These are phyloP conservation scores for Funneliformis mosseae DNA, from an alignment of 192 early-diverging fungal species.

Conservation along the genomic window DNA sequence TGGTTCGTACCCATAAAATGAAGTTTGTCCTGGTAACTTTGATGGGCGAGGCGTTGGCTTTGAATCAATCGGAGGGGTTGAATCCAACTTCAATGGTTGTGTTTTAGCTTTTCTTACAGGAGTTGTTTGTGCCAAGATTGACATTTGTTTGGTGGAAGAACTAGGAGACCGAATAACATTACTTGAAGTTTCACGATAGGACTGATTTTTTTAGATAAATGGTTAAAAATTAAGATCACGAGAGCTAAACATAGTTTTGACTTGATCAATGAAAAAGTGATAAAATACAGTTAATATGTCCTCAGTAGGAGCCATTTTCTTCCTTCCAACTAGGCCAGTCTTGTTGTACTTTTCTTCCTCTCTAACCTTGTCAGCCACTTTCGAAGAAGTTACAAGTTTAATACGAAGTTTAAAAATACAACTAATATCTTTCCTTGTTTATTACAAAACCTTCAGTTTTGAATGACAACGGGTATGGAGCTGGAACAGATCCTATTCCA, in stretches of 20 bases:
- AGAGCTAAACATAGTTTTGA: background rate
- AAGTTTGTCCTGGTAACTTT: background rate
- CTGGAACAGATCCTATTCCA: background rate
- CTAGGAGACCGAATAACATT: constrained; percentile 1
- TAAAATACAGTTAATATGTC: background rate
- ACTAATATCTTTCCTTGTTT: background rate
- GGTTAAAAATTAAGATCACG: background rate
- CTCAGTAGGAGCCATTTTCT: background rate
- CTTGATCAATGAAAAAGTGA: background rate
- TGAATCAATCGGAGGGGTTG: background rate
- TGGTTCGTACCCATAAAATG: background rate
- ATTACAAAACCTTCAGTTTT: constrained; percentile 3
- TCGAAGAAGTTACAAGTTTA: background rate
- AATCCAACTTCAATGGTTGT: background rate
- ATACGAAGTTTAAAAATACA: background rate
- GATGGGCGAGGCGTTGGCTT: background rate
- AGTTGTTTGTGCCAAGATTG: constrained; percentile 29
- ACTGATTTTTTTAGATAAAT: background rate
- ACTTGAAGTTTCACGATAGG: background rate
- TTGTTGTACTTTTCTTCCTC: background rate
- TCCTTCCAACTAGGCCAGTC: background rate
- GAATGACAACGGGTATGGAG: constrained; percentile 21
- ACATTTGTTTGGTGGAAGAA: background rate
- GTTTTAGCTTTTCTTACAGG: constrained; percentile 14
- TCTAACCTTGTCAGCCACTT: background rate